Percentiles rank a stretch among this genome's conserved stretches.
Conservation (phyloP, 1,284 basidiomycete species). For the Rhizoctonia solani region DNA sequence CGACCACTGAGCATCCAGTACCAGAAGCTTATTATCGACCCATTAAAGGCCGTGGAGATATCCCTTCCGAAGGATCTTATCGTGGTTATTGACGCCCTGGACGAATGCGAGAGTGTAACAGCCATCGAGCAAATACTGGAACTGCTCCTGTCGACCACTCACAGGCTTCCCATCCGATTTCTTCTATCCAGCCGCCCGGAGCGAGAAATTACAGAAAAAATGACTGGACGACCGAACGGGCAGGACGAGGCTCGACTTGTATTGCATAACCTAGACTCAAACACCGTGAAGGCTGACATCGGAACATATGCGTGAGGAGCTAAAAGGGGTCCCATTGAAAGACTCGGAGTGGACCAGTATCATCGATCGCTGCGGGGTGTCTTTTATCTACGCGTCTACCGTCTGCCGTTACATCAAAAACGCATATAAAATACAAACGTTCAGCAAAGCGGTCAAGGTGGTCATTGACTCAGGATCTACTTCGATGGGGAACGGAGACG, state of each 20-base stretch:
- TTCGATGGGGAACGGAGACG: background rate
- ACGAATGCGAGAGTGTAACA: conserved; percentile 21
- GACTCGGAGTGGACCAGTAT: background rate
- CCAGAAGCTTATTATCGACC: conserved; percentile 12
- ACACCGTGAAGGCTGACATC: conserved; percentile 30
- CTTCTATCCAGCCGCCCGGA: conserved; percentile 34
- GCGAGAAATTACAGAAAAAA: background rate
- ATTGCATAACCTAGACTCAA: conserved; percentile 16
- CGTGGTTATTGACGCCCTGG: conserved; percentile 34
- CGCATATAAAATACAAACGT: background rate
- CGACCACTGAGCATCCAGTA: conserved; percentile 1
- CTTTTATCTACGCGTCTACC: conserved; percentile 34
- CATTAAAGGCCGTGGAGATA: conserved; percentile 4
- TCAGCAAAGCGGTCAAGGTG: background rate
- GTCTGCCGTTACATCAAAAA: conserved; percentile 5
- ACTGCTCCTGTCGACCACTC: background rate
- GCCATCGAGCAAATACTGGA: background rate
- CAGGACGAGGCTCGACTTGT: background rate
- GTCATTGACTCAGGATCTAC: background rate
- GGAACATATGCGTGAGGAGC: background rate
- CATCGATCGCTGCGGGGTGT: background rate
- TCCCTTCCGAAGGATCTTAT: background rate
- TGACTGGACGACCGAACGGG: background rate
- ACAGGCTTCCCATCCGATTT: conserved; percentile 15
- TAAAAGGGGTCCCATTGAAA: background rate